A percentile compares a stretch with the other conserved stretches of the same genome.
Conservation (phyloP, 768 basidiomycete genomes). For the Sarcodon sp. region DNA sequence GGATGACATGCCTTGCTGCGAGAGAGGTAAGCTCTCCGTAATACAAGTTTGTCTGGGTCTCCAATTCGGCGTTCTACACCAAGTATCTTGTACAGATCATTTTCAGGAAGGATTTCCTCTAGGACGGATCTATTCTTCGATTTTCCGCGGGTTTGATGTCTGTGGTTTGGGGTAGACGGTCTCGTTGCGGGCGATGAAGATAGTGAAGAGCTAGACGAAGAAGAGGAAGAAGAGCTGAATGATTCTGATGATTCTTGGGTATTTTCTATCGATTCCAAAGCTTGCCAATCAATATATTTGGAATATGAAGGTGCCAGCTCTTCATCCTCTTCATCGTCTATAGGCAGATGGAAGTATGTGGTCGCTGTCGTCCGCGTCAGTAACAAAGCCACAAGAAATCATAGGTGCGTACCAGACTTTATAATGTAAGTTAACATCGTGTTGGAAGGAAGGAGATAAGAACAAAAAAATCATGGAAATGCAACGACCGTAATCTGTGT, state of each 20-base stretch:
- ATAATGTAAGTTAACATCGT: too few relatives aligned
- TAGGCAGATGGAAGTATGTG: conserved; percentile 50
- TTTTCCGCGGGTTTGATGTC: conserved; percentile 7
- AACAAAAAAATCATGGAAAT: too few relatives aligned
- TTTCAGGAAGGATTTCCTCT: conserved; percentile 39
- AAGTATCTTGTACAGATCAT: conserved; percentile 65
- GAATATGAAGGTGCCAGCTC: conserved; percentile 22
- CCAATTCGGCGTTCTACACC: conserved; percentile 38
- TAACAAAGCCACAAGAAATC: too few relatives aligned
- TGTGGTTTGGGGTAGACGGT: conserved; percentile 3
- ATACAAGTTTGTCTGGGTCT: conserved; percentile 40
- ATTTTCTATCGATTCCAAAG: neutral
- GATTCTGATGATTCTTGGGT: conserved; percentile 2
- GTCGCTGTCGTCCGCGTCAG: conserved; percentile 25
- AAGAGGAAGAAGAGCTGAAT: conserved; percentile 16
- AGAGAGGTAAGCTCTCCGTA: conserved; percentile 65
- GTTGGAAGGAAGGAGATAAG: too few relatives aligned
- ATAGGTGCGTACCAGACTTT: too few relatives aligned
- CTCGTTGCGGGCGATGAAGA: conserved; percentile 1
- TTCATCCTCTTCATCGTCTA: conserved; percentile 40
- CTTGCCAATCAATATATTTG: conserved; percentile 16
- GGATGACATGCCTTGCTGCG: conserved; percentile 74
- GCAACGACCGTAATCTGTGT: too few relatives aligned
- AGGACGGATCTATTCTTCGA: conserved; percentile 22
- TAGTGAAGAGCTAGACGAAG: conserved; percentile 14